Evolutionary conservation across 2,329 filamentous ascomycete genomes (phyloP), one percentile per base, ranked within the genome.

Genomic region (Leptographium wingfieldii): DNA sequence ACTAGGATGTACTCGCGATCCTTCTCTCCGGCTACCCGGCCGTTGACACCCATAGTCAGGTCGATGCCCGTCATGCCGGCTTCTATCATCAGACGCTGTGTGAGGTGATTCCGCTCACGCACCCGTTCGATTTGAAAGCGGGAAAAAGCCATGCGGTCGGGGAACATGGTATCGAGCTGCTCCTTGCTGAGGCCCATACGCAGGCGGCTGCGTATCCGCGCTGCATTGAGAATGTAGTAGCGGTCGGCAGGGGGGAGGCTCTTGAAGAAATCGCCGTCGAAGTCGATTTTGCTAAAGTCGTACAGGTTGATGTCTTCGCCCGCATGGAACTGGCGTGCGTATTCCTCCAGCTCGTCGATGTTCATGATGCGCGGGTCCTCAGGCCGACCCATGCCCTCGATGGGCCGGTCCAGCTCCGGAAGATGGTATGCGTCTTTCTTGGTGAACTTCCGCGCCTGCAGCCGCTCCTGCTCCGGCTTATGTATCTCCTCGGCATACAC

Each of bases 261-360:
- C 70, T 88, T 83, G 74, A 99, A 99, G 73, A 99, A 99, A 14
- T 92, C 85, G 65, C 92, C 90, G 65, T 97, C 88, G 68, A 97
- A 99, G 69, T 99, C 94, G 67, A 99, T 99, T 73, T 97, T 97
- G 69, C 89, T 95, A 69, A 99, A 99, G 73, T 97, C 92, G 72
- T 97, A 97, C 5, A 92, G 73, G 65, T 86, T 86, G 66, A 97
- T 87, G 70, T 97, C 92, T 72, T 97, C 91, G 59, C 94, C 94
- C 62, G 84, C 84, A 67, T 96, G 84, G 68, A 97, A 97, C 64
- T 97, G 92, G 57, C 86, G 80, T 3, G 95, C 92, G 70, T 99
- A 99, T 65, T 92, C 87, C 73, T 97, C 90, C 61, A 99, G 75
- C 69, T 99, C 92, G 68, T 95, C 90, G 29, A 95, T 82, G 58